Base-by-base conservation (phyloP, 805 yeast species). In the Lipomyces sp. region DNA sequence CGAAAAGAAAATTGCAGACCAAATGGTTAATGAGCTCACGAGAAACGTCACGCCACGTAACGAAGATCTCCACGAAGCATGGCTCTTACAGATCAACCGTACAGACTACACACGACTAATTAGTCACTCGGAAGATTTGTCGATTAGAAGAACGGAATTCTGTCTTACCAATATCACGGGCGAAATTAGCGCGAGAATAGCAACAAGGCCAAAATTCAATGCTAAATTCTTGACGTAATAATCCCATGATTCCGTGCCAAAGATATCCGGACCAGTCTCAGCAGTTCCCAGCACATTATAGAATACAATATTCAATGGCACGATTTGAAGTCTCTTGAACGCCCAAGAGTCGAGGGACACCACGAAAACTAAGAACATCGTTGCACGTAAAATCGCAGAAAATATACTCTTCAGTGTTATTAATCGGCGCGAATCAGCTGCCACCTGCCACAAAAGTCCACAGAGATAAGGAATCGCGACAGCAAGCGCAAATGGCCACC, bases 401-500 rank as follows among this genome's bases (percentile, higher is more conserved):
- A 53, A 36, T 7, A 65, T 51, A 23, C 67, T 56, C 4, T 46
- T 43, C 5, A 28, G 2, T n/a, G 29, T 39, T 3, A n/a, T 22
- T 11, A 21, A 21, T 21, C 49, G 43, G 21, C n/a, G 36, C 4
- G 49, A 21, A 26, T 28, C 32, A 11, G 23, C 10, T 4, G 18
- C 26, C 14, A 63, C 52, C 18, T 63, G 54, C 23, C 66, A 49
- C 8, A 63, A 47, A 3, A 60, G 32, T 18, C 65, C 61, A 13
- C 80, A 1, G 70, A 42, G 18, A 78, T 82, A 74, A 1, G 96
- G 93, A 1, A 78, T 57, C 1, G 81, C 81, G 49, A 88, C 66
- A 0, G 77, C 81, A 49, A 86, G 67, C 0, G 83, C 78, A 66
- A 90, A 91, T 1, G 97, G 97, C 97, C 97, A 91, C 1, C 97